phyloP scores from a whole-genome alignment of 2,329 filamentous ascomycete species.

The Zymoseptoria ardabiliae region DNA sequence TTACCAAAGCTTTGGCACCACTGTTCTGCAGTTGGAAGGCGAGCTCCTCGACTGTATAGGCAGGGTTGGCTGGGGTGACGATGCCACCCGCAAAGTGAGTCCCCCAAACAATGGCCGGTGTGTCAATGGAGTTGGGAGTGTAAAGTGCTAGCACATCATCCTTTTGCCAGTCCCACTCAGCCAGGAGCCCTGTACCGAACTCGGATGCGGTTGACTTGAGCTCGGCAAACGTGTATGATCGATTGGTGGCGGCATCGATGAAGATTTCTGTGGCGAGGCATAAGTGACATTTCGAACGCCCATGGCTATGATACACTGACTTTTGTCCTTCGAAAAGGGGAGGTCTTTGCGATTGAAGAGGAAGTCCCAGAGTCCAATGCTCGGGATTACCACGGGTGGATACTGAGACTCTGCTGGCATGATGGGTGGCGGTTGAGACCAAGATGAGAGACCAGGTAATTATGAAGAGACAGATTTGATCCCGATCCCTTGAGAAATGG shows the following conservation, averaged over 20 bases:
- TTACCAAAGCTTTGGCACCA: slow-evolving; percentile 64
- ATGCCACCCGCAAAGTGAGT: slow-evolving; percentile 73
- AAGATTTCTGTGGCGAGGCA: slow-evolving; percentile 56
- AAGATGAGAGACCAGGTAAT: too few species aligned
- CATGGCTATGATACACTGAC: slow-evolving; percentile 36
- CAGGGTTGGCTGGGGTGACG: slow-evolving; percentile 74
- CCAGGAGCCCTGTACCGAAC: slow-evolving; percentile 71
- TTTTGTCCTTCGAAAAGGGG: slow-evolving; percentile 62
- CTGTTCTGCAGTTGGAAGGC: slow-evolving; percentile 75
- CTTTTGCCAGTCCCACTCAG: slow-evolving; percentile 67
- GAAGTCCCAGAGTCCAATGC: slow-evolving; percentile 68
- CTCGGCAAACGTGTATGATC: slow-evolving; percentile 62
- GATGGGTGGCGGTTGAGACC: neutral
- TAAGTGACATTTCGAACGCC: neutral
- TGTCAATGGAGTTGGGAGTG: slow-evolving; percentile 80
- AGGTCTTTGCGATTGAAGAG: slow-evolving; percentile 62
- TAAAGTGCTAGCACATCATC: slow-evolving; percentile 76
- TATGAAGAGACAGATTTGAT: too few species aligned
- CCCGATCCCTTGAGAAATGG: too few species aligned
- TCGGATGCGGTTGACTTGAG: slow-evolving; percentile 56
- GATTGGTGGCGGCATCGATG: slow-evolving; percentile 62
- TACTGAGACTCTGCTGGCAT: slow-evolving; percentile 33
- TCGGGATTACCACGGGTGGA: slow-evolving; percentile 58
- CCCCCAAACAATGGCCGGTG: slow-evolving; percentile 67
- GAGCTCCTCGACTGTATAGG: slow-evolving; percentile 75